Percentiles rank a stretch among this genome's conserved stretches.
phyloP scores from a whole-genome alignment of 140 eudicot species.

The Ambrosia hybrid region DNA sequence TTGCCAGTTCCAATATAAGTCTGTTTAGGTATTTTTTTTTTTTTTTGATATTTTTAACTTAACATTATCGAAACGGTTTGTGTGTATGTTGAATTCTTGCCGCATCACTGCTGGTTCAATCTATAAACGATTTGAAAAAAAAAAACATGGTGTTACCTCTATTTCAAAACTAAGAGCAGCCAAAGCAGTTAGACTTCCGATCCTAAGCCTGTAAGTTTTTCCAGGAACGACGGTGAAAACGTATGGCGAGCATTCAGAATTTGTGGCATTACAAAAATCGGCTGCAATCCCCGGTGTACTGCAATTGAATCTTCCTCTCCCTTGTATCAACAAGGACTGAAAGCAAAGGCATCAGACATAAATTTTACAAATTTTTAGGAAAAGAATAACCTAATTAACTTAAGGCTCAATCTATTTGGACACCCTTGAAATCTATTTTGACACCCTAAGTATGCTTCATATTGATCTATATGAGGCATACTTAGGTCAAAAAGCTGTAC shows the following conservation, averaged over 20 bases:
- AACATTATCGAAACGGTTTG: too few species aligned
- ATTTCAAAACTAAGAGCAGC: constrained; percentile 25
- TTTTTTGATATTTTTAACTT: too few species aligned
- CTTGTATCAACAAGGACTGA: constrained; percentile 85
- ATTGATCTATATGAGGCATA: too few species aligned
- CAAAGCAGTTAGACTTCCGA: constrained; percentile 79
- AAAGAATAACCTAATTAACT: constrained; percentile 10
- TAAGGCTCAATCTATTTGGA: too few species aligned
- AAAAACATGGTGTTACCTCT: constrained; percentile 48
- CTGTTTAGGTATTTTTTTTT: too few species aligned
- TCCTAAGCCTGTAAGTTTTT: constrained; percentile 76
- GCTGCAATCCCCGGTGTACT: constrained; percentile 35
- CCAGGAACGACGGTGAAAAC: constrained; percentile 69
- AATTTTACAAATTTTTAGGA: constrained; percentile 48
- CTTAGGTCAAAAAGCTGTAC: too few species aligned
- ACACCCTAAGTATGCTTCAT: too few species aligned
- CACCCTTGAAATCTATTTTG: too few species aligned
- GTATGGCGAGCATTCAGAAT: constrained; percentile 55
- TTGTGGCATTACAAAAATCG: constrained; percentile 29
- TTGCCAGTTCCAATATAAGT: too few species aligned
- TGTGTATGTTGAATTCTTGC: too few species aligned
- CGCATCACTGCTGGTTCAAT: background rate
- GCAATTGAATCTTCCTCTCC: constrained; percentile 69
- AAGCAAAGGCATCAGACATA: constrained; percentile 1
- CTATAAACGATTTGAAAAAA: background rate